Percentiles rank a stretch among this genome's conserved stretches.
These are phyloP conservation scores for Euphorbia tirucalli DNA, from an alignment of 345 rosid genomes.

Conservation along the genomic window DNA sequence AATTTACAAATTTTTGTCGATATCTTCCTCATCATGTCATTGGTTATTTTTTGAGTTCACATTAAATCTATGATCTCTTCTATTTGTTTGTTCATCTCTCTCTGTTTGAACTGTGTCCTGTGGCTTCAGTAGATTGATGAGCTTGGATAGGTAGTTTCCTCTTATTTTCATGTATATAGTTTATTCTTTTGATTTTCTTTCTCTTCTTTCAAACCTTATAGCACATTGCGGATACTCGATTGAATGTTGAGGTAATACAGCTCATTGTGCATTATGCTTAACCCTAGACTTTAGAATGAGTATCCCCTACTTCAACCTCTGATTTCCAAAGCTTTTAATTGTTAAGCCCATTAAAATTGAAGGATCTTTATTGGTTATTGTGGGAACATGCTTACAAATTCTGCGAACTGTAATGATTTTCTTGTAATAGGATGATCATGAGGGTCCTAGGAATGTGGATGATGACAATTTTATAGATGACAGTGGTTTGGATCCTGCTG, in stretches of 20 bases:
- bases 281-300: neutral
- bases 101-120: neutral
- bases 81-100: neutral
- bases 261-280: neutral
- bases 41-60: neutral
- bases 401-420: neutral
- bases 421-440: constrained; percentile 72
- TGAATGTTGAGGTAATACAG: too few species aligned
- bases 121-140: neutral
- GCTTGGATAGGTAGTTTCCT: neutral
- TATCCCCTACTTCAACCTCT: neutral
- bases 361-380: neutral
- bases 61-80: neutral
- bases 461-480: constrained; percentile 96
- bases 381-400: too few species aligned
- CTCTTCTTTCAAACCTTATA: neutral
- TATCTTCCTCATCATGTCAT: neutral
- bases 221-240: neutral
- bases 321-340: too few species aligned
- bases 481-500: constrained; percentile 80
- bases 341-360: neutral
- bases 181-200: neutral
- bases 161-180: neutral
- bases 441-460: constrained; percentile 75
- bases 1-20: neutral